phyloP scores from a whole-genome alignment of 257 asterid species.

The Solanum pimpinellifolium region DNA sequence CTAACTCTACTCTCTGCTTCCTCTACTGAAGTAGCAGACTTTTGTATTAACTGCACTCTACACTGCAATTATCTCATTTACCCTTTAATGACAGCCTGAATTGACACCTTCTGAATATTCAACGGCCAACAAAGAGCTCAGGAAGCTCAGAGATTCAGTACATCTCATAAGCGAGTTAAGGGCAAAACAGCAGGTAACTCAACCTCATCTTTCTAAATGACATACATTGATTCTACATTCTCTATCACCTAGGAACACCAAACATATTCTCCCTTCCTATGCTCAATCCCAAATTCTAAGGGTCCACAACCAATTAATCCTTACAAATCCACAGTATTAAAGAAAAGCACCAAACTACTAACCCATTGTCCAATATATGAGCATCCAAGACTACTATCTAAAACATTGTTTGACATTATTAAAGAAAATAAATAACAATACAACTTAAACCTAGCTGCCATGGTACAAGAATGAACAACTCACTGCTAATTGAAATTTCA shows the following conservation, averaged over 20 bases:
- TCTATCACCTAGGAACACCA: neutral
- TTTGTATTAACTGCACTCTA: neutral
- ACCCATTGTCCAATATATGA: neutral
- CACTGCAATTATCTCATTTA: neutral
- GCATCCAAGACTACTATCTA: neutral
- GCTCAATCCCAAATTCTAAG: neutral
- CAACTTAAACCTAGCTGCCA: neutral
- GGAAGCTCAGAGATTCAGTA: conserved; percentile 53
- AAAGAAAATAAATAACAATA: neutral
- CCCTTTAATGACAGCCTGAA: conserved; percentile 59
- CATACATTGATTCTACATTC: neutral
- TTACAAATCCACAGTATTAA: neutral
- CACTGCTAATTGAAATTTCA: neutral
- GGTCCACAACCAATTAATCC: neutral
- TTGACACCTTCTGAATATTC: conserved; percentile 63
- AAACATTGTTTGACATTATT: neutral
- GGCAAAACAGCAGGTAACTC: conserved; percentile 53
- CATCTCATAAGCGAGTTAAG: conserved; percentile 54
- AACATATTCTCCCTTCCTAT: neutral
- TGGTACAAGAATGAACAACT: neutral
- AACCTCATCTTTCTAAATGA: neutral
- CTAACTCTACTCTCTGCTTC: neutral
- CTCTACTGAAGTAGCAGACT: neutral
- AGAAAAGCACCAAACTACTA: neutral
- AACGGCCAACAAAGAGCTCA: conserved; percentile 73